Base-by-base conservation (phyloP, 345 rosid genomes). In the Psidium friedrichsthalianum region DNA sequence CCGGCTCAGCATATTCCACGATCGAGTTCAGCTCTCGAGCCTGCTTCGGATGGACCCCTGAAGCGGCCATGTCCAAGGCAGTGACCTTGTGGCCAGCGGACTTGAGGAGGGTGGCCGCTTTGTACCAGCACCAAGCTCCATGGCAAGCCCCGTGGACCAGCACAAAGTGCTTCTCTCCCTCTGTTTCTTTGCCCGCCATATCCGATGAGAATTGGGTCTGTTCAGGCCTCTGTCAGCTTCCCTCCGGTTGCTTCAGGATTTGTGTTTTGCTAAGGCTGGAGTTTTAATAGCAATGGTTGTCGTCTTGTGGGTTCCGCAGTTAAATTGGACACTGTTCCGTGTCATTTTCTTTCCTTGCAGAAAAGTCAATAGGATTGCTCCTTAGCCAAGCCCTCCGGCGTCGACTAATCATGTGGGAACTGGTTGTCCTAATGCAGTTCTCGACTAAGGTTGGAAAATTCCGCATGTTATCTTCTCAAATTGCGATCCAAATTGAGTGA, bases 121-220 rank as follows among this genome's bases (percentile, higher is more conserved):
- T 90, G 89, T 90, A 86, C 93, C 92, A 92, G 74, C 90, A 86
- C 93, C 94, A 90, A 3, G 90, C 94, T 5, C 92, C 93, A 51
- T 87, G 90, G 69, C 92, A 61, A 5, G 91, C 88, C 5, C 94
- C 93, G 54, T 92, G 94, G 42, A 91, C 91, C 16, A 91, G 80
- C 21, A 92, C 89, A 74, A 92, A 85, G 76, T 91, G 93, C 54
- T 81, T 84, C 57, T 57, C 64, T 18, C 61, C 56, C 83, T 47
- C 47, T 44, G n/a, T 56, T 22, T 78, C 74, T 25, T 82, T 64
- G 44, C 54, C 36, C 87, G 64, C 85, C 83, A 59, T 82, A 51
- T 52, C 82, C 11, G 59, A 15, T 82, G 51, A 83, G 47, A 83
- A n/a, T 36, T 32, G 25, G 36, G 21, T 56, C n/a, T 44, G 6